Evolutionary conservation across 331 rosid species (phyloP).

Genomic region (Malus hybrid): DNA sequence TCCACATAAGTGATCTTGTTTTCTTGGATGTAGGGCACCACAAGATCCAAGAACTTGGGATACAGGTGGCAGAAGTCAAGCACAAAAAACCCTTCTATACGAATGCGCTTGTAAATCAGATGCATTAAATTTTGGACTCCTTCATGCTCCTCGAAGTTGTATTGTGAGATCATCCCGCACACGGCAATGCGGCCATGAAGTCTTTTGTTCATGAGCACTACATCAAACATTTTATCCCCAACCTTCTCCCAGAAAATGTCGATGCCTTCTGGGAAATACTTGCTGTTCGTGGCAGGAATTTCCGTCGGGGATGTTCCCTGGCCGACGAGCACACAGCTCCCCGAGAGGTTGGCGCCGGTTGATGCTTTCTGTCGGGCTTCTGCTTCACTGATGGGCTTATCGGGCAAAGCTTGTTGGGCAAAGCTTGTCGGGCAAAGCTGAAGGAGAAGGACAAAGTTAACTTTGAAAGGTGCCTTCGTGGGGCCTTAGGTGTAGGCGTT

Average conservation of each 20-base stretch:
- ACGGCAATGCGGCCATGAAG: conserved; percentile 5
- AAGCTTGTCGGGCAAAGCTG: too few species aligned
- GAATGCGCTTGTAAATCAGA: background rate
- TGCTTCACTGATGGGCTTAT: too few species aligned
- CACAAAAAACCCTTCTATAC: conserved; percentile 2
- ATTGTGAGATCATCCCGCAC: conserved; percentile 3
- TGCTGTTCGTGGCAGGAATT: too few species aligned
- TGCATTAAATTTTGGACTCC: conserved; percentile 4
- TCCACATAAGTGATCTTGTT: conserved; percentile 1
- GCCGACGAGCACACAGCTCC: too few species aligned
- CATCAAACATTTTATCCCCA: conserved; percentile 3
- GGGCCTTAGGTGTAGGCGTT: too few species aligned
- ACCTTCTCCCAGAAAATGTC: conserved; percentile 10
- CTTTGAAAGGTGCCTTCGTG: too few species aligned
- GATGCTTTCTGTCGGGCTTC: too few species aligned
- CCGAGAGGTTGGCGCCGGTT: too few species aligned
- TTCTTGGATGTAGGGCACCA: background rate
- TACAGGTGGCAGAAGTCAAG: background rate
- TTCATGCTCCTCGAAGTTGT: background rate
- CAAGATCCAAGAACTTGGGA: conserved; percentile 4
- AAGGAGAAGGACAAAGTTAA: too few species aligned
- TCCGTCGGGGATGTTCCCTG: too few species aligned
- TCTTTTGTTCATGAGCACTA: background rate
- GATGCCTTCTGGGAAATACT: conserved; percentile 3
- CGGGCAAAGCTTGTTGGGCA: too few species aligned